Base-by-base conservation (phyloP, 2,329 filamentous ascomycete genomes). In the Furcasterigmium sp. region DNA sequence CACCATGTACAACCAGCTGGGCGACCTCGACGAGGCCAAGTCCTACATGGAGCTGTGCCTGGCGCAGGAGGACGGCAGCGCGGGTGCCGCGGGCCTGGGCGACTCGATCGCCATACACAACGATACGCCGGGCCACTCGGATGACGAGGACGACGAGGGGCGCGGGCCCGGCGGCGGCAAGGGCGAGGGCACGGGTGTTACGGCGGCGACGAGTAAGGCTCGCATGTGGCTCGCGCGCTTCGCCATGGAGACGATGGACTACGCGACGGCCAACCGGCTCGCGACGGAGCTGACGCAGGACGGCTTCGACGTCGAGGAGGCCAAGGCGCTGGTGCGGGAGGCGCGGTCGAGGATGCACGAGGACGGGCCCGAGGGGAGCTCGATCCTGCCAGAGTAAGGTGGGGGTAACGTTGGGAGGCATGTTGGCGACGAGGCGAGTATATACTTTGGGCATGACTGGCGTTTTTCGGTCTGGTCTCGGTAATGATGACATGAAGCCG, bases 1-100 rank as follows among this genome's bases (percentile, higher is more conserved):
- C 0, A 72, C 76, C 18, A 85, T 97, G 67, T 95, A 96, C 60
- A 91, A 97, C 62, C 77, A 83, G 37, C 72, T 94, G 1, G 80
- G 80, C 10, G 82, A 93, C 37, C 78, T 83, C 53, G 82, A 85
- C 3, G 87, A 96, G 59, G 87, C 90, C 6, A 87, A 87, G 25
- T 82, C 85, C 0, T 98, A 95, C 63, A 97, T 98, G 93, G 91
- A 97, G 63, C 78, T 97, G 46, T 94, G 89, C 30, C 75, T 98
- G 14, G 87, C 90, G 14, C 93, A 97, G 59, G 93, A 98, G 61
- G 87, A 91, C 37, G 91, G 90, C 1, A 75, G 73, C 5, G 65
- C 60, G 3, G 68, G 67, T 15, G 65, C 73, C 4, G 62, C 59
- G 34, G 59, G 58, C 40, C 57, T 69, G n/a, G 64, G 60, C 14